Evolutionary conservation across 495 filamentous ascomycete genomes (phyloP).

Genomic region (Aspergillus nidulans): DNA sequence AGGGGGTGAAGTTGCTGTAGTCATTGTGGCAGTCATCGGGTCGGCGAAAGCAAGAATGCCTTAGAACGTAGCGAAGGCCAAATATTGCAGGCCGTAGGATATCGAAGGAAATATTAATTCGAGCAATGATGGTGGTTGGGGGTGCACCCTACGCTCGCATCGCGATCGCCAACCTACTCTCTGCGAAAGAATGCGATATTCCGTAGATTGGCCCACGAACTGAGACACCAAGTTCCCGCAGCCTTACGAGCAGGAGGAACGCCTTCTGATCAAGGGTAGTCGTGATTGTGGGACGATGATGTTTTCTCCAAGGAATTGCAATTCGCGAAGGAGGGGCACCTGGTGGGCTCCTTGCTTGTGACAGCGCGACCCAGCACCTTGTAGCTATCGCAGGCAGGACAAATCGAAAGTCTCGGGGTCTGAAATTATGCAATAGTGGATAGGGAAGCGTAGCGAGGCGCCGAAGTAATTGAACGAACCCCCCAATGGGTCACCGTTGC

Average conservation of each 20-base stretch:
- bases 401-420: background rate
- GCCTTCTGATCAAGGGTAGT: slow-evolving; percentile 5
- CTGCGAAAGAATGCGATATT: slow-evolving; percentile 5
- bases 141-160: slow-evolving; percentile 41
- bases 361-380: slow-evolving; percentile 13
- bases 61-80: background rate
- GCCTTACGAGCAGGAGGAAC: background rate
- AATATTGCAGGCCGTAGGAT: slow-evolving; percentile 15
- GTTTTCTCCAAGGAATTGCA: slow-evolving; percentile 8
- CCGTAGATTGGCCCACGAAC: background rate
- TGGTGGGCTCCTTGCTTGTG: slow-evolving; percentile 23
- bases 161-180: slow-evolving; percentile 30
- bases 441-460: slow-evolving; percentile 6
- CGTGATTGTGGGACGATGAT: background rate
- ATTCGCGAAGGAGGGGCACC: slow-evolving; percentile 11
- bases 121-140: slow-evolving; percentile 19
- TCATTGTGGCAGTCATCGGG: slow-evolving; percentile 50
- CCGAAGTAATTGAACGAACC: slow-evolving; percentile 12
- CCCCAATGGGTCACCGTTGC: slow-evolving; percentile 10
- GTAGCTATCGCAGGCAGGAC: background rate
- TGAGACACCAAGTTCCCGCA: slow-evolving; percentile 2
- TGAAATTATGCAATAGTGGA: background rate
- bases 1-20: slow-evolving; percentile 57
- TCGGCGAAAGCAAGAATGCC: background rate
- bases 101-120: slow-evolving; percentile 15